Base-by-base conservation (phyloP, 257 asterid genomes). In the Solanum stenotomum region DNA sequence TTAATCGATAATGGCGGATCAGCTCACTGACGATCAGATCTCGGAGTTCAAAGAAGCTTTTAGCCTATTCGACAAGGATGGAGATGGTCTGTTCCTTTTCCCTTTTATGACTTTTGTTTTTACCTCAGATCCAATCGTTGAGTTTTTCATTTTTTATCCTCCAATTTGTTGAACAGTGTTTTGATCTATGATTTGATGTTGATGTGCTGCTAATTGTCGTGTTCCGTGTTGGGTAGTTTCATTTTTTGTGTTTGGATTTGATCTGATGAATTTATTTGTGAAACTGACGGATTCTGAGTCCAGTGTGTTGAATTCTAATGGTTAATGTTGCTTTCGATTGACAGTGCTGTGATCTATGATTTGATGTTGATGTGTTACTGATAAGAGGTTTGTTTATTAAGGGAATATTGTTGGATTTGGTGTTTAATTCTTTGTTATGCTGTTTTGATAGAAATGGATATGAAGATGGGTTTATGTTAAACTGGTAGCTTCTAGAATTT, bases 21-120 rank as follows among this genome's bases (percentile, higher is more conserved):
- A 86, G 46, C 88, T 86, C 5, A 86, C 88, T 33, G 88, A 86
- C 10, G 85, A 81, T 81, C 85, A 81, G 85, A 81, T 81, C 85
- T 81, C 85, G 23, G 85, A 81, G 68, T 76, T 86, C 42, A 86
- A 86, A 76, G 88, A 86, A 71, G 88, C 88, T 9, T 86, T 86
- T 29, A 68, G 83, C 68, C 84, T 86, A 11, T 86, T 86, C n/a
- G 88, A 86, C 49, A 86, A 86, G 33, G 88, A 86, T 12, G 88
- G 88, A 34, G 88, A 86, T 56, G 88, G 88, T 86, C 9, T 68
- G 49, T 71, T 35, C 29, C 1, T 29, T 79, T 46, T 44, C 42
- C 85, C 15, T 5, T 25, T 27, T 46, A 8, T 46, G 1, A 27
- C 4, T 44, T 16, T 10, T 27, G 11, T 46, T 44, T 16, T 25